A percentile compares a stretch with the other conserved stretches of the same genome.
phyloP scores from a whole-genome alignment of 208 protist genomes.

The Borovskyia barvae region DNA sequence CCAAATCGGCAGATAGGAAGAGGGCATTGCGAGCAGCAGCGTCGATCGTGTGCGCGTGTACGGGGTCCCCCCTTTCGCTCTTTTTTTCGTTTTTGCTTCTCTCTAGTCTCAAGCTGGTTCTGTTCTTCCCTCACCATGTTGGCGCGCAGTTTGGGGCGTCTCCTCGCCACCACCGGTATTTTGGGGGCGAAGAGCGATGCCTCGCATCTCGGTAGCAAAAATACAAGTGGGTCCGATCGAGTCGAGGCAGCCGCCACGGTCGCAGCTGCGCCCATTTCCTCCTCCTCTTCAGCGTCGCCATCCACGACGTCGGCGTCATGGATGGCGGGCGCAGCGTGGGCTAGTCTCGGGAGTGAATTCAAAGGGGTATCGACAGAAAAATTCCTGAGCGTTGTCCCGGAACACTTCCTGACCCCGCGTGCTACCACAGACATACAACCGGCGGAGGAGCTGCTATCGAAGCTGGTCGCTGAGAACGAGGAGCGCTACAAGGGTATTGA shows the following conservation, averaged over 20 bases:
- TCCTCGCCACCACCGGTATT: background rate
- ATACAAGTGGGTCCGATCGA: too few species aligned
- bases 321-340: conserved; percentile 85
- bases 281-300: background rate
- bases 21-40: too few species aligned
- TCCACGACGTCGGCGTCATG: conserved; percentile 33
- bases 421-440: conserved; percentile 75
- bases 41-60: too few species aligned
- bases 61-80: too few species aligned
- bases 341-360: conserved; percentile 80
- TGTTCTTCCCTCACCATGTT: background rate
- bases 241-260: too few species aligned
- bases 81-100: too few species aligned
- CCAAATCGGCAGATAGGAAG: too few species aligned
- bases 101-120: too few species aligned
- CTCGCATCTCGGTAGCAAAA: too few species aligned
- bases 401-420: conserved; percentile 71
- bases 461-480: conserved; percentile 64
- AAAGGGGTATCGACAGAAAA: conserved; percentile 70
- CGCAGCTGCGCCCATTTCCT: too few species aligned
- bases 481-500: conserved; percentile 80
- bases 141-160: background rate
- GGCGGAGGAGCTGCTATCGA: conserved; percentile 57
- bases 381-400: conserved; percentile 59
- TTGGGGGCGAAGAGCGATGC: too few species aligned